Conservation (phyloP, 2,329 filamentous ascomycete species). For the Alternaria brassicicola region DNA sequence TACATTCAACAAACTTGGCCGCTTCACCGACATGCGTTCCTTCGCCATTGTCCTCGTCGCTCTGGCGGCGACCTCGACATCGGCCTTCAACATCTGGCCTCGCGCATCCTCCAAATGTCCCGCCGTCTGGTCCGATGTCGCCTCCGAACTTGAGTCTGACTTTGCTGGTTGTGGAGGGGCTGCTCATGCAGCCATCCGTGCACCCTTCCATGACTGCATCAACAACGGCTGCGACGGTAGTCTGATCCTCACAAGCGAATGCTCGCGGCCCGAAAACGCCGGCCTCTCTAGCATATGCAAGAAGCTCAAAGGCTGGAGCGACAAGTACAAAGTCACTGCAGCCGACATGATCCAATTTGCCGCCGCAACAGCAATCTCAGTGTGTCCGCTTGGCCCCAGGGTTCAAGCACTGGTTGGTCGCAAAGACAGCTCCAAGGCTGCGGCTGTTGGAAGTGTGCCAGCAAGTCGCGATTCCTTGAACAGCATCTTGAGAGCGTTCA, state of each 20-base stretch:
- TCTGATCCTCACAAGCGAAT: slow-evolving; percentile 34
- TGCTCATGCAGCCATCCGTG: slow-evolving; percentile 32
- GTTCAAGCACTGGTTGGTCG: slow-evolving; percentile 31
- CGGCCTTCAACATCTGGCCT: slow-evolving; percentile 4
- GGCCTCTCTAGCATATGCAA: slow-evolving; percentile 53
- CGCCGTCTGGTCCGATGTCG: slow-evolving; percentile 25
- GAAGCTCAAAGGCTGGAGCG: slow-evolving; percentile 47
- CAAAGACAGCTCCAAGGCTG: slow-evolving; percentile 23
- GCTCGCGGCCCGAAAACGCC: slow-evolving; percentile 46
- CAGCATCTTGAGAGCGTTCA: slow-evolving; percentile 31
- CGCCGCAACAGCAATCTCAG: slow-evolving; percentile 28
- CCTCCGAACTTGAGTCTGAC: slow-evolving; percentile 20
- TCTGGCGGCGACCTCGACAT: background rate
- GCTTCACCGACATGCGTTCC: background rate
- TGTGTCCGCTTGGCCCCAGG: slow-evolving; percentile 31
- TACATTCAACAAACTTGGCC: background rate
- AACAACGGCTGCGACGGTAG: slow-evolving; percentile 37
- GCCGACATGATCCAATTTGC: slow-evolving; percentile 42
- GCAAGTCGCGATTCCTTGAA: slow-evolving; percentile 21
- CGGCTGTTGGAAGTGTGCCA: slow-evolving; percentile 21
- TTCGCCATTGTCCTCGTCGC: background rate
- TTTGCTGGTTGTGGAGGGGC: slow-evolving; percentile 28
- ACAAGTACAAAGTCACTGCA: slow-evolving; percentile 44
- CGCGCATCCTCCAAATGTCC: slow-evolving; percentile 24
- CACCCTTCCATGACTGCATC: slow-evolving; percentile 39